Percentiles rank a stretch among this genome's conserved stretches.
Conservation (phyloP, 169 alveolate species). For the Cryptosporidium parvum region DNA sequence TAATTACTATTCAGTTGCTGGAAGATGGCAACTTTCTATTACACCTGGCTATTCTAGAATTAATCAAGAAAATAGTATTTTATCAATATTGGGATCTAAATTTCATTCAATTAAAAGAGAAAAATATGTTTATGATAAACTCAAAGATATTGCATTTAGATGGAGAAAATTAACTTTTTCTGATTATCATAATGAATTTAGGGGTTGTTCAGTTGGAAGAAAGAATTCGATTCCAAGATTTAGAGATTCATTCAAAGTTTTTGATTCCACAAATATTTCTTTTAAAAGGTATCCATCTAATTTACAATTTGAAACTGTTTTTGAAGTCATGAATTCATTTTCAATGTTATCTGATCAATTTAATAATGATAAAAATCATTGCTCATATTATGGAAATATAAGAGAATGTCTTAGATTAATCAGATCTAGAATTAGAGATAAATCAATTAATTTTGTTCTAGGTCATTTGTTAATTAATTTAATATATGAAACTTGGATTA, state of each 20-base stretch:
- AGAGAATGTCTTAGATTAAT: slow-evolving; percentile 37
- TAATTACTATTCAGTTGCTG: slow-evolving; percentile 32
- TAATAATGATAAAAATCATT: not conserved
- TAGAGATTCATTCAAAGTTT: not conserved
- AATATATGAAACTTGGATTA: slow-evolving; percentile 43
- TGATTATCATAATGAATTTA: not conserved
- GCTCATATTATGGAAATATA: slow-evolving; percentile 22
- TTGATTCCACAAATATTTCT: slow-evolving; percentile 6
- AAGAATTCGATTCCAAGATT: not conserved
- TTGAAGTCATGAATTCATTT: slow-evolving; percentile 15
- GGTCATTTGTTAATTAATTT: slow-evolving; percentile 37
- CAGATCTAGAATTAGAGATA: slow-evolving; percentile 13
- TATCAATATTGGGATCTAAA: slow-evolving; percentile 26
- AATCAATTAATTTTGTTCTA: not conserved
- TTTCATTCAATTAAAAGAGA: not conserved
- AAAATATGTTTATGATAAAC: slow-evolving; percentile 1
- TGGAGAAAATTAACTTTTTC: slow-evolving; percentile 41
- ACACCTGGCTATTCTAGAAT: slow-evolving; percentile 56
- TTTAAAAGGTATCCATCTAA: not conserved
- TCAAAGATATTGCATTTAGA: slow-evolving; percentile 10
- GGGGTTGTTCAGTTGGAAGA: slow-evolving; percentile 23
- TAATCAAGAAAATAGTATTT: slow-evolving; percentile 28
- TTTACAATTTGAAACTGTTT: not conserved
- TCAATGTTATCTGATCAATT: not conserved
- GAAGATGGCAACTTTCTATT: slow-evolving; percentile 37